phyloP scores from a whole-genome alignment of 306 rosid genomes.

The Oxytropis ochrocephala region DNA sequence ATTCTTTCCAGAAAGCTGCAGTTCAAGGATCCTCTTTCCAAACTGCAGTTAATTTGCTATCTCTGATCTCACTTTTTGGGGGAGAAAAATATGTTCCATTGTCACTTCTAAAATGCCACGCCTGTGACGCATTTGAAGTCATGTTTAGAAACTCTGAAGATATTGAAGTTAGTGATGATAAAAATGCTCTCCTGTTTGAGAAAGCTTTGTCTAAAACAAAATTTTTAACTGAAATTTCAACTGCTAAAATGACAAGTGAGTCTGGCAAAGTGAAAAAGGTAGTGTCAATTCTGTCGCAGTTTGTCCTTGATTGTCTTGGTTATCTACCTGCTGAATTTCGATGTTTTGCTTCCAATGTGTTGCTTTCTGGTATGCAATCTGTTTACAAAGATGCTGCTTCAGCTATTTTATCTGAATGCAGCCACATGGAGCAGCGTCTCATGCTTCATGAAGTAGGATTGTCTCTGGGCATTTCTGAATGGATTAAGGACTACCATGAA shows the following conservation, averaged over 20 bases:
- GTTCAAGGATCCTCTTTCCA: constrained; percentile 67
- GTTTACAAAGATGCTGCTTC: constrained; percentile 64
- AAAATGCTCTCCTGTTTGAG: constrained; percentile 30
- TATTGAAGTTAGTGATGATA: constrained; percentile 26
- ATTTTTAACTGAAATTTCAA: constrained; percentile 16
- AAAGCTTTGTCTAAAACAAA: constrained; percentile 28
- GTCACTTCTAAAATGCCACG: constrained; percentile 72
- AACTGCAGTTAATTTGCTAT: constrained; percentile 66
- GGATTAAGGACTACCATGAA: constrained; percentile 66
- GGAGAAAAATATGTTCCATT: constrained; percentile 64
- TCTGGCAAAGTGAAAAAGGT: constrained; percentile 39
- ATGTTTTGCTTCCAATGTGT: constrained; percentile 61
- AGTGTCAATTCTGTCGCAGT: constrained; percentile 47
- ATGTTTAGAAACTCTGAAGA: constrained; percentile 49
- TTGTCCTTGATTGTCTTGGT: constrained; percentile 69
- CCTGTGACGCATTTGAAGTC: constrained; percentile 67
- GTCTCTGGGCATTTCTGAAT: constrained; percentile 66
- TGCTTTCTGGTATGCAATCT: constrained; percentile 75
- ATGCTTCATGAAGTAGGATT: constrained; percentile 90
- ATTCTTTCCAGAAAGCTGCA: constrained; percentile 82
- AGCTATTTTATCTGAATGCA: constrained; percentile 67
- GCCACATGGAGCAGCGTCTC: constrained; percentile 53
- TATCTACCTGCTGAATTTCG: constrained; percentile 67
- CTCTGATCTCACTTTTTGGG: constrained; percentile 61
- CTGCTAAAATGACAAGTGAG: constrained; percentile 31